Conservation (phyloP, 31 red algal species). For the Asparagopsis taxiformis region DNA sequence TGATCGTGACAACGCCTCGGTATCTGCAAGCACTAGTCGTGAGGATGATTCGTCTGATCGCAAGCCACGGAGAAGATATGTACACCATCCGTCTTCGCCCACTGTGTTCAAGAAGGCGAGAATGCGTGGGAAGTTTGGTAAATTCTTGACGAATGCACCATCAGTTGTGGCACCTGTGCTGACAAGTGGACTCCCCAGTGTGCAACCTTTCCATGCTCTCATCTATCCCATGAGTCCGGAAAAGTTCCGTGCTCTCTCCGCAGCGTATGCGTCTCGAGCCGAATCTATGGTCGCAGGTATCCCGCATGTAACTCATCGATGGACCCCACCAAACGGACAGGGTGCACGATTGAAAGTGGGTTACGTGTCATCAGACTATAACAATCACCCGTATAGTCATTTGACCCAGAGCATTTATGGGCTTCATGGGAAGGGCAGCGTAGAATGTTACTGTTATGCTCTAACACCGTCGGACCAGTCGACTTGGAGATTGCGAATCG, state of each 20-base stretch:
- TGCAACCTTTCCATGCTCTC: conserved; percentile 83
- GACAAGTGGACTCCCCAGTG: conserved; percentile 47
- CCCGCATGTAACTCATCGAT: conserved; percentile 25
- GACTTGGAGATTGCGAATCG: too few relatives aligned
- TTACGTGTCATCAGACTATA: conserved; percentile 83
- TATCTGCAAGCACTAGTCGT: conserved; percentile 1
- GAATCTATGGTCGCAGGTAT: conserved; percentile 70
- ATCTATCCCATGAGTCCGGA: conserved; percentile 73
- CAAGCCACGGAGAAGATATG: conserved; percentile 20
- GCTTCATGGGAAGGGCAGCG: conserved; percentile 51
- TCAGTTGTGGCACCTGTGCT: conserved; percentile 48
- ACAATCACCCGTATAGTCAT: conserved; percentile 85
- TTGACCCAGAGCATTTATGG: conserved; percentile 80
- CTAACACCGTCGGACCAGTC: conserved; percentile 76
- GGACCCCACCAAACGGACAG: conserved; percentile 22
- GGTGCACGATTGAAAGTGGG: conserved; percentile 59
- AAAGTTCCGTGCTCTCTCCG: conserved; percentile 64
- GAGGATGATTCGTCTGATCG: conserved; percentile 26
- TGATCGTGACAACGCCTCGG: conserved; percentile 10
- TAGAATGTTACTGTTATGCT: conserved; percentile 85
- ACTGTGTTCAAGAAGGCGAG: conserved; percentile 31
- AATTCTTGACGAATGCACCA: conserved; percentile 21
- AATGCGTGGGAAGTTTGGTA: conserved; percentile 28
- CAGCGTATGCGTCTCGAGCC: conserved; percentile 66
- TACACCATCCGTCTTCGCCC: conserved; percentile 48